A percentile compares a stretch with the other conserved stretches of the same genome.
phyloP scores from a whole-genome alignment of 306 rosid genomes.

The Trichosanthes truncata region DNA sequence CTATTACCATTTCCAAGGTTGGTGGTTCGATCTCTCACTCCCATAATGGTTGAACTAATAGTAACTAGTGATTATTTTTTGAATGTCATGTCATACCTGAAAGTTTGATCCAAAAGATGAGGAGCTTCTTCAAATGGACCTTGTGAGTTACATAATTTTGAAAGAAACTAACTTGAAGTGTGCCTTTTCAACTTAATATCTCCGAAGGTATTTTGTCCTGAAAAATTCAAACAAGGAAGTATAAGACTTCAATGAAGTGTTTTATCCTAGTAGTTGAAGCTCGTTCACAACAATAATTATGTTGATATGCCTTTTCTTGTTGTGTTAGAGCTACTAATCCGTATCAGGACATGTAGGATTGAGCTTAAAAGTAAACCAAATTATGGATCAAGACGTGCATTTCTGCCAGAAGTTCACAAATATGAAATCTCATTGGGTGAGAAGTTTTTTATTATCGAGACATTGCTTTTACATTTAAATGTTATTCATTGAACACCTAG shows the following conservation, averaged over 20 bases:
- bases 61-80: not conserved
- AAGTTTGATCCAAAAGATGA: not conserved
- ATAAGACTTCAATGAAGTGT: slow-evolving; percentile 5
- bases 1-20: not conserved
- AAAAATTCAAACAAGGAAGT: not conserved
- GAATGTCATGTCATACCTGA: not conserved
- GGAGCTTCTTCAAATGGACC: not conserved
- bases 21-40: not conserved
- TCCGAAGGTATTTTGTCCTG: not conserved
- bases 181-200: not conserved
- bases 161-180: not conserved
- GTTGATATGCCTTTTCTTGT: not conserved
- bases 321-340: slow-evolving; percentile 19
- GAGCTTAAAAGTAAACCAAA: slow-evolving; percentile 22
- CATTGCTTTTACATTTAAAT: not conserved
- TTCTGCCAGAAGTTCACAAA: slow-evolving; percentile 43
- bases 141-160: not conserved
- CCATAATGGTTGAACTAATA: not conserved
- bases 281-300: not conserved
- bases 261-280: not conserved
- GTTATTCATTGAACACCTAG: not conserved
- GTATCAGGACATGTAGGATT: slow-evolving; percentile 30
- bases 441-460: slow-evolving; percentile 4
- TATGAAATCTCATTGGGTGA: slow-evolving; percentile 66
- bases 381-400: slow-evolving; percentile 52